These are phyloP conservation scores for Fusarium brevicatenulatum DNA, from an alignment of 2,329 filamentous ascomycete genomes.

Conservation along the genomic window DNA sequence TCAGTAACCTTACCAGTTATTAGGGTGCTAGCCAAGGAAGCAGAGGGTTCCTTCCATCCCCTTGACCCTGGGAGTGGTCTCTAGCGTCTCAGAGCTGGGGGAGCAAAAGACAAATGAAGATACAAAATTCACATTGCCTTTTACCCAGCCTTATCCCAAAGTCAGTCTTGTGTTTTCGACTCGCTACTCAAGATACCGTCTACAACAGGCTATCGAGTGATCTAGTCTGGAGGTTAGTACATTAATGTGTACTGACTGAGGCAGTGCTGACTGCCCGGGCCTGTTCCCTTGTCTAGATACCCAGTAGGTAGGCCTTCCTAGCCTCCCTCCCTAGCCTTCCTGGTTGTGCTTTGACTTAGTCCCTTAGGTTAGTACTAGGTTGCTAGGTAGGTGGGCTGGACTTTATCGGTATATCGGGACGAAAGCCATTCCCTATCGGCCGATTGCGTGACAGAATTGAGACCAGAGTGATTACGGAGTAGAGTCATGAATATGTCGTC, in stretches of 20 bases:
- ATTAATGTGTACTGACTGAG: background rate
- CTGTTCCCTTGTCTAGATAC: background rate
- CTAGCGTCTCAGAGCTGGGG: background rate
- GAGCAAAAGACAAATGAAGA: too few species aligned
- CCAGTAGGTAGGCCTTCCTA: background rate
- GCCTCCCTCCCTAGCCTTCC: background rate
- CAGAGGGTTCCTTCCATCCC: background rate
- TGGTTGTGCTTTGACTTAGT: background rate
- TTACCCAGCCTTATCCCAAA: background rate
- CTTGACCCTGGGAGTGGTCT: background rate
- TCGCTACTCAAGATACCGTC: background rate
- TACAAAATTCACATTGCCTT: background rate
- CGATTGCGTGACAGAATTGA: background rate
- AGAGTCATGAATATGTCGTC: background rate
- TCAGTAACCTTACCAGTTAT: background rate
- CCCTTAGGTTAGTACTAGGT: background rate
- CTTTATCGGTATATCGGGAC: constrained; percentile 11
- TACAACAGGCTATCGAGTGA: background rate
- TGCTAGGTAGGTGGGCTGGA: background rate
- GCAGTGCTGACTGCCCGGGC: constrained; percentile 6
- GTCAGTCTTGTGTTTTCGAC: background rate
- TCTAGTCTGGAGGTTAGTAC: background rate
- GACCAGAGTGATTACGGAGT: background rate
- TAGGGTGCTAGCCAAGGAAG: background rate
- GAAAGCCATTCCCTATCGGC: constrained; percentile 7